phyloP scores from a whole-genome alignment of 805 yeast species.

The Yarrowia sp. region DNA sequence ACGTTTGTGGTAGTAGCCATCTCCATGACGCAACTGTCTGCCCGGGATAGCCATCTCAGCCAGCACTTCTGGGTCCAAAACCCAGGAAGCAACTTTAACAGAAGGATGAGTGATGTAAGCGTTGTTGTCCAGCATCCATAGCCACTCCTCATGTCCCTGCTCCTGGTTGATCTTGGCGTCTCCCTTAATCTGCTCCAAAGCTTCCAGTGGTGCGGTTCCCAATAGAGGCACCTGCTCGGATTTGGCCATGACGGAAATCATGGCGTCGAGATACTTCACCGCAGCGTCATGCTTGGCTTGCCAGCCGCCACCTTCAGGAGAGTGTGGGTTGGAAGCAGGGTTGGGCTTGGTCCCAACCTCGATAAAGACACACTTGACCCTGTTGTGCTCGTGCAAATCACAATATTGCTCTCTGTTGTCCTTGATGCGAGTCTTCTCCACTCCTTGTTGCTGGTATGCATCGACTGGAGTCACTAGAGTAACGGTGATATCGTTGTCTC shows the following conservation, averaged over 20 bases:
- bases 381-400: slow-evolving; percentile 4
- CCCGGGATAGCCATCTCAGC: background rate
- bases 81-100: background rate
- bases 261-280: background rate
- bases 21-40: background rate
- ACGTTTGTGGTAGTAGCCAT: background rate
- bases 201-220: background rate
- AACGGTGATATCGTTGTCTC: background rate
- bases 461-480: background rate
- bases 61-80: background rate
- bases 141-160: slow-evolving; percentile 6
- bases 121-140: slow-evolving; percentile 22
- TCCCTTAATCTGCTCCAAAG: slow-evolving; percentile 3
- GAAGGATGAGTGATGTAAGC: slow-evolving; percentile 13
- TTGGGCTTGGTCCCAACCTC: slow-evolving; percentile 5
- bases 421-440: background rate
- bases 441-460: background rate
- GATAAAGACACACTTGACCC: slow-evolving; percentile 15
- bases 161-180: background rate
- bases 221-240: background rate
- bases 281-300: slow-evolving; percentile 2
- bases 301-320: slow-evolving; percentile 9
- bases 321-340: background rate
- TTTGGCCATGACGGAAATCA: background rate
- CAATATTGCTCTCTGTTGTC: slow-evolving; percentile 7